A percentile compares a stretch with the other conserved stretches of the same genome.
Conservation (phyloP, 164 flowering plant species). For the Vitis rotundifolia region DNA sequence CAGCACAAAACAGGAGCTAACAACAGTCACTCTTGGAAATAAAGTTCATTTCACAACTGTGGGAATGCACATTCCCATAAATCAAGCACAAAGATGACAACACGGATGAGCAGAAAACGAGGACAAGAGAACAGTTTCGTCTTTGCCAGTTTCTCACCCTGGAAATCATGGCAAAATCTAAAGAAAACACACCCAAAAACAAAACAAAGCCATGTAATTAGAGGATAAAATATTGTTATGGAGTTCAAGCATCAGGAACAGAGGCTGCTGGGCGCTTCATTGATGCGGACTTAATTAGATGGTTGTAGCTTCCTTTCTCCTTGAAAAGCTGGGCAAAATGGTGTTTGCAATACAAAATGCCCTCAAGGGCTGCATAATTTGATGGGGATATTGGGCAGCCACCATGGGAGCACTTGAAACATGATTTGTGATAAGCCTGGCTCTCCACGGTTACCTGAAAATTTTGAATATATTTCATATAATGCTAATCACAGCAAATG, state of each 20-base stretch:
- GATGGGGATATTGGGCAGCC: conserved; percentile 90
- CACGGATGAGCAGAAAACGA: not conserved
- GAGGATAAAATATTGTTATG: not conserved
- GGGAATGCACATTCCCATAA: conserved; percentile 5
- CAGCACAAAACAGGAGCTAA: not conserved
- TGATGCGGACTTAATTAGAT: conserved; percentile 82
- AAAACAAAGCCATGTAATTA: conserved; percentile 9
- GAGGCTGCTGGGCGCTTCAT: conserved; percentile 64
- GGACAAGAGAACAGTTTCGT: conserved; percentile 6
- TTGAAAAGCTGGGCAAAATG: conserved; percentile 97
- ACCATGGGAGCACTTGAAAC: conserved; percentile 98
- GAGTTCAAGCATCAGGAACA: conserved; percentile 51
- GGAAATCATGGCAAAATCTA: not conserved
- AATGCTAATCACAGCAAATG: not conserved
- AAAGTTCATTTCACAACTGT: conserved; percentile 6
- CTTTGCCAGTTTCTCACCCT: conserved; percentile 2
- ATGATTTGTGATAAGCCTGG: conserved; percentile 85
- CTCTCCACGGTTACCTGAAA: conserved; percentile 90
- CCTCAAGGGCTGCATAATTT: conserved; percentile 94
- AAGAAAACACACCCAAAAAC: conserved; percentile 13
- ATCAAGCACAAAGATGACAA: conserved; percentile 5
- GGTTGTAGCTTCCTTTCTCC: conserved; percentile 98
- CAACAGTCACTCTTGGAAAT: not conserved
- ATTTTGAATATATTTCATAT: not conserved
- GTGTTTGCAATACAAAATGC: conserved; percentile 91